Conservation (phyloP, 2,329 filamentous ascomycete genomes). For the Neobulgaria alba region DNA sequence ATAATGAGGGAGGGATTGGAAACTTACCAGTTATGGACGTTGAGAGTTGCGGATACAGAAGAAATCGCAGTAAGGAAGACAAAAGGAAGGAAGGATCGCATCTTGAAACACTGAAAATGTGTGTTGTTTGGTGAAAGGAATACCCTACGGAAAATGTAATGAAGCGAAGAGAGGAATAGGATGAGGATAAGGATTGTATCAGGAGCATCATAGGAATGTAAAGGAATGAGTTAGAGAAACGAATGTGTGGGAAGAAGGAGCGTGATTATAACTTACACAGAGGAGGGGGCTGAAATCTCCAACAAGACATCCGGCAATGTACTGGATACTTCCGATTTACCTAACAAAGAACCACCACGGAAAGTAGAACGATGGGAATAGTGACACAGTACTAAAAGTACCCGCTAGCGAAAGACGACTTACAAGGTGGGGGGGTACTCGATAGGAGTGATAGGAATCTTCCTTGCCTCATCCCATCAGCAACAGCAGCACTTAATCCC, state of each 20-base stretch:
- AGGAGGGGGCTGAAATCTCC: too few species aligned
- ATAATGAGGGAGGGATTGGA: not conserved
- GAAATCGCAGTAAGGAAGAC: not conserved
- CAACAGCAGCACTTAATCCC: too few species aligned
- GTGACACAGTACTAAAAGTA: too few species aligned
- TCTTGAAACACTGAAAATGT: not conserved
- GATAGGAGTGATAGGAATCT: too few species aligned
- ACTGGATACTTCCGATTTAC: too few species aligned
- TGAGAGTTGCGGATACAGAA: not conserved
- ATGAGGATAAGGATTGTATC: not conserved
- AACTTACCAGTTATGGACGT: conserved; percentile 1
- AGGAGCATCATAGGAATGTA: not conserved
- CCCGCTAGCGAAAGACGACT: too few species aligned
- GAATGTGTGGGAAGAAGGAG: not conserved
- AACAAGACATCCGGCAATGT: too few species aligned
- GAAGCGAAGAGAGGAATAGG: not conserved
- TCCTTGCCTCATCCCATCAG: too few species aligned
- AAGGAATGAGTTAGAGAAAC: not conserved
- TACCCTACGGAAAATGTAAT: not conserved
- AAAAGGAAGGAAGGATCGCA: not conserved
- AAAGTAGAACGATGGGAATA: too few species aligned
- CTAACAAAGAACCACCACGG: too few species aligned
- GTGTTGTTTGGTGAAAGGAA: not conserved
- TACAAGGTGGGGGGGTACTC: too few species aligned
- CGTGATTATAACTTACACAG: too few species aligned